Evolutionary conservation across 1,284 basidiomycete species (phyloP).

Genomic region (Lignosus rhinocerotis): DNA sequence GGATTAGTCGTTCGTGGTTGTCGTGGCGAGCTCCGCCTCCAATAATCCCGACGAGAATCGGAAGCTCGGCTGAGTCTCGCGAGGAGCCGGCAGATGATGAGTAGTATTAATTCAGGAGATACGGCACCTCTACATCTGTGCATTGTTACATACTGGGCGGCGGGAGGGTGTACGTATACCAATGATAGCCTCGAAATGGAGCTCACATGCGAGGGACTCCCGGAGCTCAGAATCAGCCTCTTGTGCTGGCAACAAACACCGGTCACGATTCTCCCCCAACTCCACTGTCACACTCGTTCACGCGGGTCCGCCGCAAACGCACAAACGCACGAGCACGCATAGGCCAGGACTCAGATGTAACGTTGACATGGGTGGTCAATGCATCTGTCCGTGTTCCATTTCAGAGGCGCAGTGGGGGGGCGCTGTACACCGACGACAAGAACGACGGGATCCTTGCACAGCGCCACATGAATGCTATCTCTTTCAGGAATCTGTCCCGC

Average conservation of each 20-base stretch:
- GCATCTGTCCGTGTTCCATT: slow-evolving; percentile 5
- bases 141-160: slow-evolving; percentile 4
- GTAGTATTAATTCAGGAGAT: slow-evolving; percentile 1
- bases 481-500: not conserved
- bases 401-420: not conserved
- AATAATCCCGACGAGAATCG: not conserved
- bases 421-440: not conserved
- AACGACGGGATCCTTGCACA: not conserved
- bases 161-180: not conserved
- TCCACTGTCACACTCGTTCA: slow-evolving; percentile 1
- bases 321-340: not conserved
- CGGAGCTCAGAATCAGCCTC: not conserved
- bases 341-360: not conserved
- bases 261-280: not conserved
- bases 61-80: slow-evolving; percentile 2
- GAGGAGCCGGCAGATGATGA: slow-evolving; percentile 1
- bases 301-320: not conserved
- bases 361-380: slow-evolving; percentile 2
- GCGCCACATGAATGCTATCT: not conserved
- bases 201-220: not conserved
- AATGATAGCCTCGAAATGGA: not conserved
- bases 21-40: not conserved
- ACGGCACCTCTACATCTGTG: slow-evolving; percentile 4
- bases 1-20: slow-evolving; percentile 33
- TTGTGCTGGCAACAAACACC: not conserved